A percentile compares a stretch with the other conserved stretches of the same genome.
Evolutionary conservation across 768 basidiomycete genomes (phyloP).

Genomic region (Trametes gibbosa): DNA sequence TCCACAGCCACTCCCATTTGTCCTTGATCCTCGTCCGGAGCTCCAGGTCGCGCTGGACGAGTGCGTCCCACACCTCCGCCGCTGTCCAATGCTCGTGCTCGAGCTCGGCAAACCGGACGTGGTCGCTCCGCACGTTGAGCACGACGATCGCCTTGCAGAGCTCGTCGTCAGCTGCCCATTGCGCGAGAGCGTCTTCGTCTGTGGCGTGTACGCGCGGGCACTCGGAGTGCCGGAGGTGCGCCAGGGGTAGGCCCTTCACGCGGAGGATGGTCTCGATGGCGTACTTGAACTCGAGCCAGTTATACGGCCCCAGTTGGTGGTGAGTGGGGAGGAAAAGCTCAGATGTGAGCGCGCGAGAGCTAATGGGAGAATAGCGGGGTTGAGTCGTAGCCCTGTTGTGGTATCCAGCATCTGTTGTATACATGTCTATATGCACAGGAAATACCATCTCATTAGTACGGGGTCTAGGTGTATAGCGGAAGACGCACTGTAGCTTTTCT

Average conservation of each 20-base stretch:
- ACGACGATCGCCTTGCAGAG: conserved; percentile 10
- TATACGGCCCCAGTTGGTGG: background rate
- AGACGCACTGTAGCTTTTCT: too few relatives aligned
- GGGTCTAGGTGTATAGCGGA: too few relatives aligned
- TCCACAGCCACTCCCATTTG: background rate
- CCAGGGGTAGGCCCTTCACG: conserved; percentile 3
- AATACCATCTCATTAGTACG: too few relatives aligned
- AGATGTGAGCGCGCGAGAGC: background rate
- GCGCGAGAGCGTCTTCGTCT: background rate
- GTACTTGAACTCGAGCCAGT: conserved; percentile 13
- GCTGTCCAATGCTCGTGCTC: conserved; percentile 3
- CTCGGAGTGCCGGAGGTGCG: conserved; percentile 1
- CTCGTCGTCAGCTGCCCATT: conserved; percentile 9
- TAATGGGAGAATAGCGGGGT: background rate
- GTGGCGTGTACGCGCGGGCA: background rate
- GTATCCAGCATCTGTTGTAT: too few relatives aligned
- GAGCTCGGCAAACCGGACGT: background rate
- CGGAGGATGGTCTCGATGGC: conserved; percentile 7
- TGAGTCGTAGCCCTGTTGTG: too few relatives aligned
- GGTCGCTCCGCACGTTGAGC: conserved; percentile 8
- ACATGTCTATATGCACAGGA: too few relatives aligned
- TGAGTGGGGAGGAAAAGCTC: conserved; percentile 7
- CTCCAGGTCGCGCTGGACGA: background rate
- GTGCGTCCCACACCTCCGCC: conserved; percentile 1
- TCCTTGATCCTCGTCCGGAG: background rate